Evolutionary conservation across 1,139 yeast species (phyloP), one percentile per base, ranked within the genome.

Genomic region (Taphrina wiesneri): DNA sequence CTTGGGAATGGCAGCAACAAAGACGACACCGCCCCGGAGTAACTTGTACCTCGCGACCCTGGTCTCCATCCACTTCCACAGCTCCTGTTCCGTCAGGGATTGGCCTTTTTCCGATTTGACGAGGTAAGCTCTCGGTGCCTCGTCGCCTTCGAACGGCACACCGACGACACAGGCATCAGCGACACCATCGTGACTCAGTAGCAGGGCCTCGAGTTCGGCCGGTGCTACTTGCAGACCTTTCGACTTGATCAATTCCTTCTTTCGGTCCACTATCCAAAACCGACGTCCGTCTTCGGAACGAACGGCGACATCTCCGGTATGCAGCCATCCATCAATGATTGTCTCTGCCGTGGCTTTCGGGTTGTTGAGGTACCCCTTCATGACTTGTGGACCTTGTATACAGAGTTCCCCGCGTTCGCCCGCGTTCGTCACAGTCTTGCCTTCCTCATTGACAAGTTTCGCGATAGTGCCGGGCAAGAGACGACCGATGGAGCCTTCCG

Each of bases 161-260:
- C 80, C 80, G 53, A 73, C 72, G 6, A 77, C 80, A 0, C 79
- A 79, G 2, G 72, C 73, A 67, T 77, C 80, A 2, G 71, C 71
- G 15, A 77, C 77, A 17, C 69, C 67, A 15, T 74, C 74, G 67
- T 75, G 73, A 15, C 86, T 78, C 52, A 87, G 77, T 70, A 88
- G 84, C 25, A 80, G 76, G 70, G 85, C 86, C 74, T 88, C 95
- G 64, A 88, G 83, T 74, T 85, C 87, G 69, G 90, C 95, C 1
- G 95, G 93, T 0, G 93, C 87, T 41, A 88, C 86, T 75, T 88
- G 90, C 74, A 88, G 92, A 6, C 72, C 72, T 76, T 88, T 92
- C 4, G 90, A 80, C 73, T 86, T 86, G 79, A 85, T 86, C 76
- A 86, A 85, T 73, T 86, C 86, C 77, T 86, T 86, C 41, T 85